Evolutionary conservation across 2,329 filamentous ascomycete species (phyloP), one percentile per base, ranked within the genome.

Genomic region (Rhynchosporium secalis): DNA sequence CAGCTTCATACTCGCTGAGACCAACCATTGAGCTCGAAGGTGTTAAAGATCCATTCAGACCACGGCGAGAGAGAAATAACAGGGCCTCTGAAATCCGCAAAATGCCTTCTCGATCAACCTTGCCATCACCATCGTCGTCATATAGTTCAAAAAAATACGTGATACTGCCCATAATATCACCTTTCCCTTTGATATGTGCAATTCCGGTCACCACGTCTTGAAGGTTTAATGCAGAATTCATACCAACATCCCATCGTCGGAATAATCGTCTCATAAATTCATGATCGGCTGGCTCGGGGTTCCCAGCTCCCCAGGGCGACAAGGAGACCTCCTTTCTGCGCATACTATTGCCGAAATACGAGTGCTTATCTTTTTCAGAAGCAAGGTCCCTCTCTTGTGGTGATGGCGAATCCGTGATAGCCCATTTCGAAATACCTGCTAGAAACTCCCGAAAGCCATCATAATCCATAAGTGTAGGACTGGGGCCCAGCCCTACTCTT

Each of bases 111-210:
- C 95, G 86, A 72, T 98, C 95, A 4, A 99, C 93, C 70, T 86
- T 92, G 31, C 95, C 95, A 73, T 96, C 92, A 1, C 87, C 85
- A 71, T 94, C 89, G 68, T 99, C 94, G 73, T 99, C 95, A 75
- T 98, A 97, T 0, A 99, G 84, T 72, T 97, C 91, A 70, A 99
- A 99, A 76, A 99, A 98, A 77, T 98, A 98, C 64, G 88, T 95
- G 72, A 99, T 98, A 62, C 91, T 95, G 36, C 91, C 91, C 94
- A 99, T 97, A 68, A 99, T 97, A 75, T 99, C 95, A 52, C 89
- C 88, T 60, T 90, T 92, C 8, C 95, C 94, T 75, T 96, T 98
- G 72, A 99, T 91, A 13, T 90, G 86, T 1, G 94, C 93, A 51
- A 99, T 80, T 0, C 95, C 95, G 20, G 89, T 89, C 4, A 98